Conservation (phyloP, 306 rosid genomes). For the Sesbania bispinosa region DNA sequence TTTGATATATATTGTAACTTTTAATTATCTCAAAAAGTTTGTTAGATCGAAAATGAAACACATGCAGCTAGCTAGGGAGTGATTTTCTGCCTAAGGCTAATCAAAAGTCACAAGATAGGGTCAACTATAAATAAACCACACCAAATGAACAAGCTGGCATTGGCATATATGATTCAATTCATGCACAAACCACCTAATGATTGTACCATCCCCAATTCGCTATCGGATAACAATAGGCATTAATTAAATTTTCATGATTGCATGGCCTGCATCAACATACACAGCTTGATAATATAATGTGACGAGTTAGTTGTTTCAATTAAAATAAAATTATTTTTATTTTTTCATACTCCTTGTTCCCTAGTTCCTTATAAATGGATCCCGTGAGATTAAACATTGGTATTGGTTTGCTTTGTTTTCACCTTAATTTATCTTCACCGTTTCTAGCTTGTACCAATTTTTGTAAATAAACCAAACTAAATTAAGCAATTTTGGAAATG, state of each 20-base stretch:
- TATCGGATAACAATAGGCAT: slow-evolving; percentile 31
- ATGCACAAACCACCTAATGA: slow-evolving; percentile 38
- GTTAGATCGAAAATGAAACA: slow-evolving; percentile 1
- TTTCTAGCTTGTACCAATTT: neutral
- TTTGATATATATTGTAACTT: neutral
- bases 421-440: too few species aligned
- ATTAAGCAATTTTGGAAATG: too few species aligned
- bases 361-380: slow-evolving; percentile 20
- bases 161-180: slow-evolving; percentile 24
- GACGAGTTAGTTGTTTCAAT: slow-evolving; percentile 13
- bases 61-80: neutral
- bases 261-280: slow-evolving; percentile 20
- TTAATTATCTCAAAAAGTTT: neutral
- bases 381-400: slow-evolving; percentile 12
- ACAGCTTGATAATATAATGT: slow-evolving; percentile 24
- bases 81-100: neutral
- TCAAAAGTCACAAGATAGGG: slow-evolving; percentile 14
- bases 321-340: neutral
- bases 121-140: slow-evolving; percentile 27
- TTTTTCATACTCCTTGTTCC: neutral
- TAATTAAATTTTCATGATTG: slow-evolving; percentile 26
- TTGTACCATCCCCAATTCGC: slow-evolving; percentile 11
- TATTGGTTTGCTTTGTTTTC: neutral
- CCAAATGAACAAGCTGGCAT: slow-evolving; percentile 36
- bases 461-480: neutral